These are phyloP conservation scores for Phyllosticta paracitricarpa DNA, from an alignment of 2,329 filamentous ascomycete genomes.

Conservation along the genomic window DNA sequence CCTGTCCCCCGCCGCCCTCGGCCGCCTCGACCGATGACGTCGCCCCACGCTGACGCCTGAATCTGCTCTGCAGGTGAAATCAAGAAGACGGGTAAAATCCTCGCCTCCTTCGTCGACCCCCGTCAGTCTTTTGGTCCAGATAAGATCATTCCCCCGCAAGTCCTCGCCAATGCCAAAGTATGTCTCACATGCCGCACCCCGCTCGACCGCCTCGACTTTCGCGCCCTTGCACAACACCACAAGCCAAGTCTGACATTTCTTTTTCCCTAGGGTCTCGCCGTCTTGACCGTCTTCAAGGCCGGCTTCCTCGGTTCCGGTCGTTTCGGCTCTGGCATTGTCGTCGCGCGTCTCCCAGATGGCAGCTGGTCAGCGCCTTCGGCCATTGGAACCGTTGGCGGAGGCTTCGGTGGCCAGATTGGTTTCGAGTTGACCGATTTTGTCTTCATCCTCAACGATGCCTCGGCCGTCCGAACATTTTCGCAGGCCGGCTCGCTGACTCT, in stretches of 20 bases:
- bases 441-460: constrained; percentile 90
- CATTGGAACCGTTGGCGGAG: constrained; percentile 70
- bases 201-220: not conserved
- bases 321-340: constrained; percentile 73
- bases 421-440: constrained; percentile 91
- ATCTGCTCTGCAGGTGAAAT: constrained; percentile 64
- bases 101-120: constrained; percentile 89
- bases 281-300: constrained; percentile 79
- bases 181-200: constrained; percentile 4
- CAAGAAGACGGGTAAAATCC: constrained; percentile 92
- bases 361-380: constrained; percentile 74
- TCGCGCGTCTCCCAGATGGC: constrained; percentile 67
- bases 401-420: constrained; percentile 77
- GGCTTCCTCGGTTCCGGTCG: constrained; percentile 76
- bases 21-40: constrained; percentile 18
- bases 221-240: not conserved
- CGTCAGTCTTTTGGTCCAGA: constrained; percentile 89
- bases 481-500: constrained; percentile 86
- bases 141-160: constrained; percentile 86
- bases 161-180: constrained; percentile 88
- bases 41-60: constrained; percentile 20
- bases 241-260: constrained; percentile 7
- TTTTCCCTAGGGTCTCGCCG: constrained; percentile 57
- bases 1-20: not conserved
- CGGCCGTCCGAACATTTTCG: constrained; percentile 85